phyloP scores from a whole-genome alignment of 129 eudicot species.

The Centaurea solstitialis region DNA sequence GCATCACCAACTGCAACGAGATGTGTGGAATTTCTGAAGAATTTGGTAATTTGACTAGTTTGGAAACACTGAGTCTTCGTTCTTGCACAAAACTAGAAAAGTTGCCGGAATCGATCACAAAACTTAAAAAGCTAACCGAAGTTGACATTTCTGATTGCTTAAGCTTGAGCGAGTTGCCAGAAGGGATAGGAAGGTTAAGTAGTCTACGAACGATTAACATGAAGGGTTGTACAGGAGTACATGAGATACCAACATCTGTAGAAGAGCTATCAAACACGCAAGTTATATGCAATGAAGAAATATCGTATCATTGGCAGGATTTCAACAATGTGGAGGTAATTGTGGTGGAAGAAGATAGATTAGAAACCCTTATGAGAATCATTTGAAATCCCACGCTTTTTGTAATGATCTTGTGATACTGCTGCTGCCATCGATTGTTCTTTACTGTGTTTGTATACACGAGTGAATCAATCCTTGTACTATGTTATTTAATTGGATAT shows the following conservation, averaged over 20 bases:
- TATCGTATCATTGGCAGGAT: slow-evolving; percentile 14
- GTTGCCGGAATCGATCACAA: slow-evolving; percentile 36
- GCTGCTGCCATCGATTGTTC: too few species aligned
- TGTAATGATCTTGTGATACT: too few species aligned
- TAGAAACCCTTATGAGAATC: slow-evolving; percentile 20
- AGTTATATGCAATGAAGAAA: slow-evolving; percentile 28
- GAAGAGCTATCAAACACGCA: not conserved
- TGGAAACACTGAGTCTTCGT: slow-evolving; percentile 39
- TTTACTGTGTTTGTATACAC: too few species aligned
- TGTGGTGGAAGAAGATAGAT: slow-evolving; percentile 31
- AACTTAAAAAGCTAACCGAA: slow-evolving; percentile 24
- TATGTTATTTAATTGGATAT: not conserved
- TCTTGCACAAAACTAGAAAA: slow-evolving; percentile 37
- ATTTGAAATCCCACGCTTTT: not conserved
- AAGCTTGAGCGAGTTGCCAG: slow-evolving; percentile 26
- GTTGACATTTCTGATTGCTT: slow-evolving; percentile 46
- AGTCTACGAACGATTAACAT: slow-evolving; percentile 32
- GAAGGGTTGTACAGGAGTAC: slow-evolving; percentile 40
- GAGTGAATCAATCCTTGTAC: not conserved
- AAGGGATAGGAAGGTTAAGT: slow-evolving; percentile 21
- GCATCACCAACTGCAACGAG: slow-evolving; percentile 42
- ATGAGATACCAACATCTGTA: slow-evolving; percentile 21
- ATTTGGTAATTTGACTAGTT: slow-evolving; percentile 29
- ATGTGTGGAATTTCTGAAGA: slow-evolving; percentile 34
- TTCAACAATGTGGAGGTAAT: slow-evolving; percentile 11